Percentiles rank a stretch among this genome's conserved stretches.
These are phyloP conservation scores for Gyrodon lividus DNA, from an alignment of 768 basidiomycete genomes.

Conservation along the genomic window DNA sequence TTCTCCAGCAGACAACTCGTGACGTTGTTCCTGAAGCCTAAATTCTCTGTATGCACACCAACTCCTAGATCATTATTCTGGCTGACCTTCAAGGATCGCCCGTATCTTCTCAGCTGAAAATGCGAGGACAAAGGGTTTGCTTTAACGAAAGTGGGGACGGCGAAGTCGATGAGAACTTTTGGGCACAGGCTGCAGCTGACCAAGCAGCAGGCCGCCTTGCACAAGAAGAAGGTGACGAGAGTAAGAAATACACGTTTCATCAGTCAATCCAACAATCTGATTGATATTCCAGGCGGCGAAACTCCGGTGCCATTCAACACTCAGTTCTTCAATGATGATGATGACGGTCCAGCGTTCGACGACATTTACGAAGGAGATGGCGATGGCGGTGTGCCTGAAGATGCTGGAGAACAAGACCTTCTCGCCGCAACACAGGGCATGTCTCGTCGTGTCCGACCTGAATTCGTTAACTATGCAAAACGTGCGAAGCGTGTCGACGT, in stretches of 20 bases:
- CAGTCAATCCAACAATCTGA: slow-evolving; percentile 7
- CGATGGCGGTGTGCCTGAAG: slow-evolving; percentile 46
- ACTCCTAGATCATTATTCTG: neutral
- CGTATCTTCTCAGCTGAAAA: slow-evolving; percentile 61
- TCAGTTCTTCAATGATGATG: slow-evolving; percentile 96
- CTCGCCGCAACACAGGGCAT: slow-evolving; percentile 77
- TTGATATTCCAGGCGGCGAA: slow-evolving; percentile 36
- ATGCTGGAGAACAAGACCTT: slow-evolving; percentile 82
- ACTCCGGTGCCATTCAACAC: slow-evolving; percentile 81
- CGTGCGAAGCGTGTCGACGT: slow-evolving; percentile 97
- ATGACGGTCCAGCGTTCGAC: slow-evolving; percentile 73
- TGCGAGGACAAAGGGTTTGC: slow-evolving; percentile 71
- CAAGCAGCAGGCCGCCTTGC: slow-evolving; percentile 60
- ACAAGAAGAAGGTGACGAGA: slow-evolving; percentile 60
- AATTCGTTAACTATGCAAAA: slow-evolving; percentile 92
- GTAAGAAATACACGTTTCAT: slow-evolving; percentile 37
- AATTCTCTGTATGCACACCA: slow-evolving; percentile 70
- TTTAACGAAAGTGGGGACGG: slow-evolving; percentile 67
- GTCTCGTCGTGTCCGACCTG: slow-evolving; percentile 77
- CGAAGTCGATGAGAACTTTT: slow-evolving; percentile 94
- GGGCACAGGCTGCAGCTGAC: slow-evolving; percentile 92
- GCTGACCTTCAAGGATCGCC: neutral
- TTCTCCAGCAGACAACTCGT: slow-evolving; percentile 90
- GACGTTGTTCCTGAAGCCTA: slow-evolving; percentile 93
- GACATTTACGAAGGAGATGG: slow-evolving; percentile 50